These are phyloP conservation scores for Neurospora sp. DNA, from an alignment of 495 filamentous ascomycete genomes.

Conservation along the genomic window DNA sequence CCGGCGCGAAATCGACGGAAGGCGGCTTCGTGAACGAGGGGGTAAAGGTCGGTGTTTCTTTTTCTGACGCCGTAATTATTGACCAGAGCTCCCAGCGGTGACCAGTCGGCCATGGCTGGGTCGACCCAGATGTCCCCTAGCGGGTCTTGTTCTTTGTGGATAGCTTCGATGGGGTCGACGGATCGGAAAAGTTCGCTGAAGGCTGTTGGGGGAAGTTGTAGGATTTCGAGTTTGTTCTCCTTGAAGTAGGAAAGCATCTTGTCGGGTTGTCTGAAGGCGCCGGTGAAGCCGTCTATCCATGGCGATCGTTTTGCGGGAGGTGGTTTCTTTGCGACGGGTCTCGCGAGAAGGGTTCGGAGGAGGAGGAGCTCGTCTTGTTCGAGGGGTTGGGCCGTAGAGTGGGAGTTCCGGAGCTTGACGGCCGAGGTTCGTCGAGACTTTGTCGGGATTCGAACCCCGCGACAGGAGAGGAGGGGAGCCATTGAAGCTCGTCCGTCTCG, in stretches of 20 bases:
- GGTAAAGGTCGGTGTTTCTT: slow-evolving; percentile 15
- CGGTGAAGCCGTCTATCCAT: not conserved
- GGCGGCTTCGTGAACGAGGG: slow-evolving; percentile 10
- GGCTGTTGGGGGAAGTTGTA: slow-evolving; percentile 18
- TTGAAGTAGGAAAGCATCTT: slow-evolving; percentile 3
- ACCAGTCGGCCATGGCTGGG: slow-evolving; percentile 16
- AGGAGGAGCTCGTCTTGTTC: not conserved
- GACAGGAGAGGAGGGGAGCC: too few relatives aligned
- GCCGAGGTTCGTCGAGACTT: too few relatives aligned
- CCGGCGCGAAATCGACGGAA: slow-evolving; percentile 14
- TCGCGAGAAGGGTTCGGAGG: not conserved
- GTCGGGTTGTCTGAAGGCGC: not conserved
- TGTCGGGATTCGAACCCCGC: too few relatives aligned
- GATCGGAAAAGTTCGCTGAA: slow-evolving; percentile 29
- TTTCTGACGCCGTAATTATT: slow-evolving; percentile 25
- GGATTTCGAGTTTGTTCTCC: not conserved
- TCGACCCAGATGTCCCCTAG: slow-evolving; percentile 11
- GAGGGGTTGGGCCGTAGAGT: not conserved
- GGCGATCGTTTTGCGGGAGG: not conserved
- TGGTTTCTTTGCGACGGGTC: not conserved
- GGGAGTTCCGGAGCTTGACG: too few relatives aligned
- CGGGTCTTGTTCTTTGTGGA: slow-evolving; percentile 16
- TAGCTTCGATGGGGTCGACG: slow-evolving; percentile 22
- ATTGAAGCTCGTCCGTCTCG: too few relatives aligned
- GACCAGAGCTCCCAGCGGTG: slow-evolving; percentile 13